These are phyloP conservation scores for Xylaria scruposa DNA, from an alignment of 495 filamentous ascomycete species.

Conservation along the genomic window DNA sequence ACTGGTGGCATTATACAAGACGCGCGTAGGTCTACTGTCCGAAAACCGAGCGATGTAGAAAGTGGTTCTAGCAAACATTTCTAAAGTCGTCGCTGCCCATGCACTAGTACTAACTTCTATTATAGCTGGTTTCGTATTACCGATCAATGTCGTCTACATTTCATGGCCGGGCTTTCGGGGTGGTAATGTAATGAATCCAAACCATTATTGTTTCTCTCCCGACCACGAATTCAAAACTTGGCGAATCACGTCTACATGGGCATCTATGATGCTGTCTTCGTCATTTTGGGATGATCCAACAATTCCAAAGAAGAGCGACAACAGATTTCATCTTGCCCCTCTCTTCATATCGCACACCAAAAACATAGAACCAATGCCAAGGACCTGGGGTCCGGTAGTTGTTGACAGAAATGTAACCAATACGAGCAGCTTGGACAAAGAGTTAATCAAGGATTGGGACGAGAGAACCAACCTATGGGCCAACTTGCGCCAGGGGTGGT, in stretches of 20 bases:
- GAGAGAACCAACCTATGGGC: neutral
- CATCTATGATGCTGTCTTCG: neutral
- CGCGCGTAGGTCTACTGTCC: neutral
- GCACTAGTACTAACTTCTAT: neutral
- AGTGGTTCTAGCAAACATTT: neutral
- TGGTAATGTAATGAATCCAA: neutral
- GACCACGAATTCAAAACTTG: neutral
- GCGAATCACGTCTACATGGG: neutral
- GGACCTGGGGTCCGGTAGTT: neutral
- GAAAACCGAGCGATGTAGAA: neutral
- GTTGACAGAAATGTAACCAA: neutral
- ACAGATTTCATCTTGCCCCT: neutral
- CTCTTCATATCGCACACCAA: neutral
- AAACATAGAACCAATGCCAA: neutral
- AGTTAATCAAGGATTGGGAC: slow-evolving; percentile 4
- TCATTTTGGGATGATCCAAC: neutral
- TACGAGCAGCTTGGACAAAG: neutral
- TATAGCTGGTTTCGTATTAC: neutral
- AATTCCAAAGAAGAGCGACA: neutral
- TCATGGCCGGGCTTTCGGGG: neutral
- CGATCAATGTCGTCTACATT: neutral
- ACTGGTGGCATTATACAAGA: neutral
- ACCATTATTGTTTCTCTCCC: neutral
- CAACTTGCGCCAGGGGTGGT: neutral
- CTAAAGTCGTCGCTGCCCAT: neutral